A percentile compares a stretch with the other conserved stretches of the same genome.
phyloP scores from a whole-genome alignment of 768 basidiomycete species.

The Rhizopogon vesiculosus region DNA sequence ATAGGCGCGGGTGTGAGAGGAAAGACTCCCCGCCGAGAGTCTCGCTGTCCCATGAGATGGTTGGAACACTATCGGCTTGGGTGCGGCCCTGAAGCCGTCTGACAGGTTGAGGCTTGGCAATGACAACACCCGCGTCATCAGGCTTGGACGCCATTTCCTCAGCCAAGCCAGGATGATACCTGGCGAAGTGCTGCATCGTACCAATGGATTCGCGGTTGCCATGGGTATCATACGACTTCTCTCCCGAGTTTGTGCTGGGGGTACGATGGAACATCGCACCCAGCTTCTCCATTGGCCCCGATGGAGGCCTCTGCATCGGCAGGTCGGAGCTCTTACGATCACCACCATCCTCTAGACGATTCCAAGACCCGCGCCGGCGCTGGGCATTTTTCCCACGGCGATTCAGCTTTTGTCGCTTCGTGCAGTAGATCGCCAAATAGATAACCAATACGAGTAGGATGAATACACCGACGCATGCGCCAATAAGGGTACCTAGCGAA shows the following conservation, averaged over 20 bases:
- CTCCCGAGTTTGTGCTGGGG: constrained; percentile 49
- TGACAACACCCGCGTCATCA: constrained; percentile 12
- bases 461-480: constrained; percentile 59
- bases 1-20: constrained; percentile 39
- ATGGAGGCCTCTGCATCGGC: constrained; percentile 31
- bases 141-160: constrained; percentile 42
- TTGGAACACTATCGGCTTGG: constrained; percentile 29
- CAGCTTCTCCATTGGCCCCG: constrained; percentile 53
- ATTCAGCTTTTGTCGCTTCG: constrained; percentile 32
- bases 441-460: constrained; percentile 44
- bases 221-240: constrained; percentile 37
- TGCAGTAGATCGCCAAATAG: constrained; percentile 50
- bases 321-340: constrained; percentile 45
- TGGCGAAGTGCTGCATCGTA: constrained; percentile 42
- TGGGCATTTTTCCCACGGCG: neutral
- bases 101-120: constrained; percentile 27
- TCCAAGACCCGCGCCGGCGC: constrained; percentile 41
- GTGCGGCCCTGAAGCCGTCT: constrained; percentile 42
- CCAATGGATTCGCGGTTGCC: constrained; percentile 24
- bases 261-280: constrained; percentile 58
- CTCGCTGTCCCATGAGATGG: constrained; percentile 52
- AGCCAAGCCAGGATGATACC: constrained; percentile 54
- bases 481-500: constrained; percentile 49
- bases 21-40: constrained; percentile 43
- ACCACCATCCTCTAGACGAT: constrained; percentile 49